A percentile compares a stretch with the other conserved stretches of the same genome.
These are phyloP conservation scores for Pyrenochaeta sp. DNA, from an alignment of 2,329 filamentous ascomycete genomes.

Conservation along the genomic window DNA sequence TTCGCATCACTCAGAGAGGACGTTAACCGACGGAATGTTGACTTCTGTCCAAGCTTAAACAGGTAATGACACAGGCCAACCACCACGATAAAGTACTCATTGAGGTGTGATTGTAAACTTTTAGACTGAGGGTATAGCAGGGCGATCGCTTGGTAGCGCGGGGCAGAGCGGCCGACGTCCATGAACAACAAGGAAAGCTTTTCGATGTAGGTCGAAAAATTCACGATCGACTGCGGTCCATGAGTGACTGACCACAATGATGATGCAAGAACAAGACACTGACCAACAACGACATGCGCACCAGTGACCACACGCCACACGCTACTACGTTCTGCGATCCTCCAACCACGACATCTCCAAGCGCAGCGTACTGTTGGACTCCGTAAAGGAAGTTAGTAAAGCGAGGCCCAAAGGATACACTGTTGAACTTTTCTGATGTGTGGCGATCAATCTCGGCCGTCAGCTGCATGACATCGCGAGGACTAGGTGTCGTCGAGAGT, in stretches of 20 bases:
- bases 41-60: slow-evolving; percentile 44
- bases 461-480: slow-evolving; percentile 29
- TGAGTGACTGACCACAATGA: not conserved
- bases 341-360: slow-evolving; percentile 49
- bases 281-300: slow-evolving; percentile 53
- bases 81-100: slow-evolving; percentile 53
- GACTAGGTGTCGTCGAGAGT: slow-evolving; percentile 1
- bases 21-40: slow-evolving; percentile 38
- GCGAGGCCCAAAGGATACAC: slow-evolving; percentile 51
- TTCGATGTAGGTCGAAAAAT: slow-evolving; percentile 47
- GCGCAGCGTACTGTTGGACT: slow-evolving; percentile 53
- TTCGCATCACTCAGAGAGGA: slow-evolving; percentile 43
- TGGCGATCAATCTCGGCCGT: slow-evolving; percentile 49
- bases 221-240: slow-evolving; percentile 35
- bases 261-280: slow-evolving; percentile 11
- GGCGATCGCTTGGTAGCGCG: slow-evolving; percentile 50
- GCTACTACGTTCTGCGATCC: slow-evolving; percentile 53
- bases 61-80: slow-evolving; percentile 51
- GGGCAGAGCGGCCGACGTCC: slow-evolving; percentile 50
- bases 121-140: slow-evolving; percentile 51
- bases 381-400: slow-evolving; percentile 52
- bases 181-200: slow-evolving; percentile 53
- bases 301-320: slow-evolving; percentile 55
- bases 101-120: slow-evolving; percentile 44
- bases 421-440: slow-evolving; percentile 14